Evolutionary conservation across 108 stramenopile genomes (phyloP).

Genomic region (Nitzschia sp.): DNA sequence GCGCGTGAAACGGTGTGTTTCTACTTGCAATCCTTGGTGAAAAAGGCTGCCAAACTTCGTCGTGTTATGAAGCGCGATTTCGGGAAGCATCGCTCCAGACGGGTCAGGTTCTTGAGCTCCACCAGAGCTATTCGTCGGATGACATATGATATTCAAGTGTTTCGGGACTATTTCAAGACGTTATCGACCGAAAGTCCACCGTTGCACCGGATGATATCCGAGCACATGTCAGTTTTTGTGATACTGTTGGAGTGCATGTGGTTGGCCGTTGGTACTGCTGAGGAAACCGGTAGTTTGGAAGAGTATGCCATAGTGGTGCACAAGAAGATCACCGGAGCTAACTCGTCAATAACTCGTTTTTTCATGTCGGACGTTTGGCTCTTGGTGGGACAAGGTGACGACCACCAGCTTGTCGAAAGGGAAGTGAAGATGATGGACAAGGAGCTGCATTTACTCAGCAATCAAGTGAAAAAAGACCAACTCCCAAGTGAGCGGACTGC

Average conservation of each 20-base stretch:
- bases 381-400: constrained; percentile 26
- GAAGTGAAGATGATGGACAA: constrained; percentile 22
- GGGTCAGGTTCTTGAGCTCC: constrained; percentile 48
- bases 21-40: constrained; percentile 67
- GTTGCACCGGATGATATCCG: constrained; percentile 55
- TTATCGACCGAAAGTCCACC: constrained; percentile 52
- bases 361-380: constrained; percentile 46
- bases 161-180: constrained; percentile 64
- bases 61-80: background rate
- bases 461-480: constrained; percentile 16
- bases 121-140: constrained; percentile 61
- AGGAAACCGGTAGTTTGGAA: constrained; percentile 44
- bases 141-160: constrained; percentile 64
- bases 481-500: background rate
- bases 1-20: constrained; percentile 72
- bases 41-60: constrained; percentile 52
- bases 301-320: constrained; percentile 74
- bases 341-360: constrained; percentile 34
- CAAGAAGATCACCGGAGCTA: constrained; percentile 51
- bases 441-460: constrained; percentile 33
- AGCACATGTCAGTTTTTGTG: constrained; percentile 63
- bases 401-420: constrained; percentile 13
- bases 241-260: constrained; percentile 44
- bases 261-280: constrained; percentile 50
- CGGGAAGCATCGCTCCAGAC: background rate